phyloP scores from a whole-genome alignment of 2,329 filamentous ascomycete species.

The Aspergillus flavus region DNA sequence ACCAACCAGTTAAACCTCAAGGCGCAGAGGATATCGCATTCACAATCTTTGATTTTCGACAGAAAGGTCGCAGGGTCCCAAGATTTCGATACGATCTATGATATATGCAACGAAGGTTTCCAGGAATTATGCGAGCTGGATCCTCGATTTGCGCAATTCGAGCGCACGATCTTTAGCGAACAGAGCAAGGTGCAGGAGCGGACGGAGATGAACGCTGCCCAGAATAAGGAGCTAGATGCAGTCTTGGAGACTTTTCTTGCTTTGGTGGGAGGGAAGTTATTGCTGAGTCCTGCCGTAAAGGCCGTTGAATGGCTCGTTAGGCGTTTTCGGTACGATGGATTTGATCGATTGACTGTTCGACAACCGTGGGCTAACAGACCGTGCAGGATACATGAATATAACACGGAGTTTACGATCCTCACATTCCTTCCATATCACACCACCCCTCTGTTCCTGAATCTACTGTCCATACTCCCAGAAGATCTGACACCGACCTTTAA shows the following conservation, averaged over 20 bases:
- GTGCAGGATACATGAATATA: slow-evolving; percentile 83
- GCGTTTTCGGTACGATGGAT: slow-evolving; percentile 71
- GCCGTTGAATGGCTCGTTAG: slow-evolving; percentile 93
- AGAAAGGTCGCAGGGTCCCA: slow-evolving; percentile 80
- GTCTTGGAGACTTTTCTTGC: slow-evolving; percentile 82
- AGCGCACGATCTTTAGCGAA: slow-evolving; percentile 82
- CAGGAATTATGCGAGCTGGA: slow-evolving; percentile 90
- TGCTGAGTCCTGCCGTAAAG: slow-evolving; percentile 86
- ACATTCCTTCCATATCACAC: slow-evolving; percentile 93
- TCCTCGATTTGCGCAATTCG: slow-evolving; percentile 72
- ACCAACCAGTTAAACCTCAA: slow-evolving; percentile 91
- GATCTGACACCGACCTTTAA: slow-evolving; percentile 73
- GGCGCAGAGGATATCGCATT: slow-evolving; percentile 87
- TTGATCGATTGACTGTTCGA: neutral
- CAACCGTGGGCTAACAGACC: slow-evolving; percentile 18
- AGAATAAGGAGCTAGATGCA: slow-evolving; percentile 80
- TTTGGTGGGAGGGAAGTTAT: slow-evolving; percentile 72
- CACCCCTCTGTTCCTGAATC: slow-evolving; percentile 78
- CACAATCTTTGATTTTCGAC: slow-evolving; percentile 94
- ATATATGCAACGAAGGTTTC: slow-evolving; percentile 85
- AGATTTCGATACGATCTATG: slow-evolving; percentile 85
- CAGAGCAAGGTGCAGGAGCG: slow-evolving; percentile 90
- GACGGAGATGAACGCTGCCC: slow-evolving; percentile 74
- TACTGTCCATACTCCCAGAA: slow-evolving; percentile 83
- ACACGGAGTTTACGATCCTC: slow-evolving; percentile 74